A percentile compares a stretch with the other conserved stretches of the same genome.
Evolutionary conservation across 495 filamentous ascomycete genomes (phyloP).

Genomic region (Penicillium bovifimosum): DNA sequence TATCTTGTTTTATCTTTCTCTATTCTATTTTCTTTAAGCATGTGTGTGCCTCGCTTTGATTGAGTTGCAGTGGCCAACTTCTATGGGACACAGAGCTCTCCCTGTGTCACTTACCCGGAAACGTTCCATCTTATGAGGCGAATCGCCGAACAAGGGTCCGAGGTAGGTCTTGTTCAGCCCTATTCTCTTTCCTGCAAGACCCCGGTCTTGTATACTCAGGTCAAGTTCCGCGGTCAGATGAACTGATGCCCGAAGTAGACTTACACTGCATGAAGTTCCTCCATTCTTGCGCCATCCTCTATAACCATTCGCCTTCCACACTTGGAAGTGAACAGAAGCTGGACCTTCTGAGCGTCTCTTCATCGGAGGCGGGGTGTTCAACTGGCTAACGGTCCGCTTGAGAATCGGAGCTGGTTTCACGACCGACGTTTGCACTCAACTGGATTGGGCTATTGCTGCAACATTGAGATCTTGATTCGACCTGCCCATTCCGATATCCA

Average conservation of each 20-base stretch:
- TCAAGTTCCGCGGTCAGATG: slow-evolving; percentile 7
- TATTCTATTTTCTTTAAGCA: slow-evolving; percentile 17
- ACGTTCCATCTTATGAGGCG: slow-evolving; percentile 31
- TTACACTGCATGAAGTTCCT: slow-evolving; percentile 14
- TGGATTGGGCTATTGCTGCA: slow-evolving; percentile 27
- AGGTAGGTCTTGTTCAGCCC: slow-evolving; percentile 22
- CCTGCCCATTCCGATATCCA: slow-evolving; percentile 5
- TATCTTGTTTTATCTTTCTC: neutral
- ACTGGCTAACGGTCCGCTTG: slow-evolving; percentile 18
- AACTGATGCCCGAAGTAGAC: slow-evolving; percentile 20
- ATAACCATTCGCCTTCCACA: slow-evolving; percentile 5
- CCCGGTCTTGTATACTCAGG: slow-evolving; percentile 3
- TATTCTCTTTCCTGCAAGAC: slow-evolving; percentile 9
- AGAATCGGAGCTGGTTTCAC: slow-evolving; percentile 25
- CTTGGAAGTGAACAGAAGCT: slow-evolving; percentile 20
- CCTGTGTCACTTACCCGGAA: slow-evolving; percentile 29
- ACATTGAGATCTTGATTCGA: slow-evolving; percentile 18
- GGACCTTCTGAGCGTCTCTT: slow-evolving; percentile 16
- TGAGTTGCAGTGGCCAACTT: slow-evolving; percentile 28
- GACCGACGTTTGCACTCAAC: slow-evolving; percentile 25
- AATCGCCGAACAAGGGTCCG: slow-evolving; percentile 26
- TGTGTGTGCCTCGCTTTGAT: slow-evolving; percentile 27
- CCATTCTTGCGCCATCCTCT: neutral
- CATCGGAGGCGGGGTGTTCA: slow-evolving; percentile 13
- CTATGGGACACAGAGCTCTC: slow-evolving; percentile 33